Conservation (phyloP, 345 rosid genomes). For the Noccaea bulbosa region DNA sequence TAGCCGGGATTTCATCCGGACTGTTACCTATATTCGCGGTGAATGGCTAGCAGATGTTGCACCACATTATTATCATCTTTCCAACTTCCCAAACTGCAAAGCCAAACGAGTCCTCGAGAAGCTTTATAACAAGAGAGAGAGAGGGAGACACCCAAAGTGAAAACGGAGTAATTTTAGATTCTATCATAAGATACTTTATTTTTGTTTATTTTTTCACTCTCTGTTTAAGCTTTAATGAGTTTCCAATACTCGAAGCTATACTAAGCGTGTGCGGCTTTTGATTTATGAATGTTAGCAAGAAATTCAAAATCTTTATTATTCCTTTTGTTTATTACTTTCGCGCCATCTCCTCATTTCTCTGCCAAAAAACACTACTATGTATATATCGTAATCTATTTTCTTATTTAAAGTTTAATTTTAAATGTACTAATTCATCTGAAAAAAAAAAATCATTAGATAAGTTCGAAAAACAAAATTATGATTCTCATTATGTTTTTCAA, state of each 20-base stretch:
- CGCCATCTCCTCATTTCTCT: background rate
- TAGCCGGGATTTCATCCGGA: background rate
- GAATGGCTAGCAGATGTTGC: constrained; percentile 3
- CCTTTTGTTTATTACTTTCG: background rate
- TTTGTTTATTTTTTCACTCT: too few relatives aligned
- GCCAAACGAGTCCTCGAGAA: background rate
- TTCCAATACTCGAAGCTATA: too few relatives aligned
- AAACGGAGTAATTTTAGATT: background rate
- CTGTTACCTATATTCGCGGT: constrained; percentile 3
- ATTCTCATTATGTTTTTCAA: background rate
- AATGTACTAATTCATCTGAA: background rate
- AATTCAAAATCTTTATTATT: constrained; percentile 16
- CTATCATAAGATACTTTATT: too few relatives aligned
- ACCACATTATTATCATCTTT: background rate
- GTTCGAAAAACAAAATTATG: background rate
- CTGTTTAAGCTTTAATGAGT: too few relatives aligned
- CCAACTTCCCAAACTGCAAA: background rate
- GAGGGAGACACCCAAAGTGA: background rate
- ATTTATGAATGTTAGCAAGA: background rate
- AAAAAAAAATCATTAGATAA: background rate
- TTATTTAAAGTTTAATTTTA: background rate
- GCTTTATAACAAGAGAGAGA: background rate
- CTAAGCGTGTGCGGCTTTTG: too few relatives aligned
- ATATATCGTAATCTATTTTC: background rate
- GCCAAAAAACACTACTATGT: too few relatives aligned